A percentile compares a stretch with the other conserved stretches of the same genome.
Evolutionary conservation across 495 filamentous ascomycete genomes (phyloP).

Genomic region (Massariosphaeria phaeospora): DNA sequence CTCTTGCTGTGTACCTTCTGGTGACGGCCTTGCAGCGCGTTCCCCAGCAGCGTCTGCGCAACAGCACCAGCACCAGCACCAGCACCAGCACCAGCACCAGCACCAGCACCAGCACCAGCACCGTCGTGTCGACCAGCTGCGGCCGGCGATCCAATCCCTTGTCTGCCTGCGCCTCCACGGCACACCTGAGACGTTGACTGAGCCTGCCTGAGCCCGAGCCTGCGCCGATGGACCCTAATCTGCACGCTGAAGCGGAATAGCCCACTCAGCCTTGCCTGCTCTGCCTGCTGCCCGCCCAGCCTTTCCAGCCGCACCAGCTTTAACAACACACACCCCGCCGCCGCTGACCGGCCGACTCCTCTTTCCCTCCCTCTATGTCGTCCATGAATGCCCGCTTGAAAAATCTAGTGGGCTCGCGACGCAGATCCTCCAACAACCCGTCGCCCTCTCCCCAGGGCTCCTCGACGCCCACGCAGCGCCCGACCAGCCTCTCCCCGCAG

Average conservation of each 20-base stretch:
- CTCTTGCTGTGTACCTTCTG: too few relatives aligned
- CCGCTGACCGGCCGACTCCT: conserved; percentile 10
- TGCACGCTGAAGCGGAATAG: too few relatives aligned
- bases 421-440: conserved; percentile 37
- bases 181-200: neutral
- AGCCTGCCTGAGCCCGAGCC: too few relatives aligned
- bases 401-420: conserved; percentile 39
- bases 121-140: too few relatives aligned
- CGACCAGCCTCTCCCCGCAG: conserved; percentile 33
- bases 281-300: neutral
- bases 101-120: too few relatives aligned
- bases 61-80: too few relatives aligned
- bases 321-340: neutral
- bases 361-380: conserved; percentile 31
- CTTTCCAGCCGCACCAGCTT: neutral
- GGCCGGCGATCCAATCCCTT: neutral
- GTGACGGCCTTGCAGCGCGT: too few relatives aligned
- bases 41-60: too few relatives aligned
- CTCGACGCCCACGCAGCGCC: conserved; percentile 27
- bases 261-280: conserved; percentile 1
- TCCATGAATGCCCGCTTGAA: conserved; percentile 40
- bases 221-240: too few relatives aligned
- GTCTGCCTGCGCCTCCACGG: conserved; percentile 13
- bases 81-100: too few relatives aligned
- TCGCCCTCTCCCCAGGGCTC: conserved; percentile 29